Percentiles rank a stretch among this genome's conserved stretches.
These are phyloP conservation scores for Mycena latifolia DNA, from an alignment of 768 basidiomycete genomes.

Conservation along the genomic window DNA sequence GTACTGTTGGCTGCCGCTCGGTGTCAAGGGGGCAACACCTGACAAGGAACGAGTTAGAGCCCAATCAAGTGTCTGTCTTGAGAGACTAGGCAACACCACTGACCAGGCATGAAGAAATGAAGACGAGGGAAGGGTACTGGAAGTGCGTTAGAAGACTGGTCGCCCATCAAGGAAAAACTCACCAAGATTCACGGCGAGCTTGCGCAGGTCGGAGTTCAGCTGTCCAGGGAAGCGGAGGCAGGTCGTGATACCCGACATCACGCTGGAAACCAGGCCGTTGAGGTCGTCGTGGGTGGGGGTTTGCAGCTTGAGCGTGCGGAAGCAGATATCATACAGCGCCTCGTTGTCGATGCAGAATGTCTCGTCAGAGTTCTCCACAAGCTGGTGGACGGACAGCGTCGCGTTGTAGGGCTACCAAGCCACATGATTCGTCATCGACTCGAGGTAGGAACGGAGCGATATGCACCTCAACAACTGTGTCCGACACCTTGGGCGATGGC, in stretches of 20 bases:
- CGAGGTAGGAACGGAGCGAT: background rate
- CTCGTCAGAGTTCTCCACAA: slow-evolving; percentile 99
- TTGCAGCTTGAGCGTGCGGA: slow-evolving; percentile 95
- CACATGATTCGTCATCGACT: slow-evolving; percentile 14
- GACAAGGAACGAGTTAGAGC: too few relatives aligned
- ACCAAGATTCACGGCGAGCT: slow-evolving; percentile 99
- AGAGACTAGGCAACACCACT: too few relatives aligned
- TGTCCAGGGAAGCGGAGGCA: slow-evolving; percentile 99
- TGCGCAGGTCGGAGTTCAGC: slow-evolving; percentile 98
- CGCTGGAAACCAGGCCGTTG: slow-evolving; percentile 97
- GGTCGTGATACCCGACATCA: slow-evolving; percentile 99
- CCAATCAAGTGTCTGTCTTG: too few relatives aligned
- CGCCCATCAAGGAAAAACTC: slow-evolving; percentile 41
- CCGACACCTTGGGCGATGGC: slow-evolving; percentile 97
- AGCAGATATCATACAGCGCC: slow-evolving; percentile 99
- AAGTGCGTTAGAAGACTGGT: slow-evolving; percentile 7
- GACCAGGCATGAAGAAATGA: slow-evolving; percentile 99
- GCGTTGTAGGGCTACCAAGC: slow-evolving; percentile 91
- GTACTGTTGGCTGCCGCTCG: slow-evolving; percentile 95
- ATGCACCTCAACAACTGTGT: slow-evolving; percentile 95
- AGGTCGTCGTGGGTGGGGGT: slow-evolving; percentile 97
- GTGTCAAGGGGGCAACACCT: slow-evolving; percentile 93
- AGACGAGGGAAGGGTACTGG: slow-evolving; percentile 98
- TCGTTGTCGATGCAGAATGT: slow-evolving; percentile 99
- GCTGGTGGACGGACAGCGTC: slow-evolving; percentile 97